Evolutionary conservation across 2,329 filamentous ascomycete genomes (phyloP).

Genomic region (Paecilomyces sp.): DNA sequence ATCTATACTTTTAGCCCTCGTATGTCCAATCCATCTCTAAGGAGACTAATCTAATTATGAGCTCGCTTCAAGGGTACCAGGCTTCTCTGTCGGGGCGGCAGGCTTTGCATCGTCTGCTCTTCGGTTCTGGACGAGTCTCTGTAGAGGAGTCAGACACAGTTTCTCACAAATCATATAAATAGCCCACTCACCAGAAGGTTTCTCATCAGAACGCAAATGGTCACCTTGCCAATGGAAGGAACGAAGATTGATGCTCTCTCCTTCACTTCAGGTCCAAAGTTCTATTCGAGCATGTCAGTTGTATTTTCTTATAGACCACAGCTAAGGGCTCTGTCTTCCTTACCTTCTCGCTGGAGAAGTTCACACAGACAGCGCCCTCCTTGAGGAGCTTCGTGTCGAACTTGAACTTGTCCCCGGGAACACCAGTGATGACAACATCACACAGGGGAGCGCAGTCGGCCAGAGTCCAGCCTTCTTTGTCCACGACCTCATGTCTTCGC

Average conservation of each 20-base stretch:
- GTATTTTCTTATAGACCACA: background rate
- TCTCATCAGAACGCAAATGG: slow-evolving; percentile 81
- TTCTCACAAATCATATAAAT: background rate
- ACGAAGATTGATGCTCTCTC: slow-evolving; percentile 96
- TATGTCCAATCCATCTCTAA: background rate
- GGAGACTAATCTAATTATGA: slow-evolving; percentile 9
- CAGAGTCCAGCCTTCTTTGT: slow-evolving; percentile 72
- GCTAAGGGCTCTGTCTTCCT: slow-evolving; percentile 6
- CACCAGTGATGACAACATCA: slow-evolving; percentile 91
- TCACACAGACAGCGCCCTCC: slow-evolving; percentile 95
- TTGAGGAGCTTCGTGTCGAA: slow-evolving; percentile 75
- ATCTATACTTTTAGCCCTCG: background rate
- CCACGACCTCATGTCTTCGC: slow-evolving; percentile 75
- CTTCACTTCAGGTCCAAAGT: slow-evolving; percentile 85
- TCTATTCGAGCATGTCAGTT: slow-evolving; percentile 38
- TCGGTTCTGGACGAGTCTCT: slow-evolving; percentile 39
- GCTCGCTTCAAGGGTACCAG: slow-evolving; percentile 31
- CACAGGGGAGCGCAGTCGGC: slow-evolving; percentile 78
- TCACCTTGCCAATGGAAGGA: slow-evolving; percentile 94
- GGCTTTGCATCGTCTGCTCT: slow-evolving; percentile 32
- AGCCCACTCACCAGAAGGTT: slow-evolving; percentile 69
- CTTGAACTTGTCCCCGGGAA: slow-evolving; percentile 83
- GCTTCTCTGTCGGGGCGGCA: slow-evolving; percentile 33
- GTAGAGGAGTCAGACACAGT: background rate
- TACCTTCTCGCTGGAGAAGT: slow-evolving; percentile 86